A percentile compares a stretch with the other conserved stretches of the same genome.
Conservation (phyloP, 2,329 filamentous ascomycete species). For the Gremmenia infestans region DNA sequence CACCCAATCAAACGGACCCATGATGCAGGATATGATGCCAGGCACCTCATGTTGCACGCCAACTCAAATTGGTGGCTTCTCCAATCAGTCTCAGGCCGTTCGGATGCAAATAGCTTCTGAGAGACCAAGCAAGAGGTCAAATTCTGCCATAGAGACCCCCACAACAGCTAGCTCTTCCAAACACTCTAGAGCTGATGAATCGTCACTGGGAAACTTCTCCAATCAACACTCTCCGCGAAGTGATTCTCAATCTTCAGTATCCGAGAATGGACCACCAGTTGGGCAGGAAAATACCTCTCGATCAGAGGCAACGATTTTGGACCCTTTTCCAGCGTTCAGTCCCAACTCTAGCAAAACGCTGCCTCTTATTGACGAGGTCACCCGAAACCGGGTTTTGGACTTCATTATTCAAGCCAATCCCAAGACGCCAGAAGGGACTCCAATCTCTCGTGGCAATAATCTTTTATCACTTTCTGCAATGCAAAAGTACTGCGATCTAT, state of each 20-base stretch:
- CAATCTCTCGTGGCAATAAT: slow-evolving; percentile 44
- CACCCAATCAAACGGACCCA: neutral
- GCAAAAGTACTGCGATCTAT: slow-evolving; percentile 53
- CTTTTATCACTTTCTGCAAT: slow-evolving; percentile 46
- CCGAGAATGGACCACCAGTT: neutral
- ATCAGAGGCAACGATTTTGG: neutral
- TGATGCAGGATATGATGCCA: neutral
- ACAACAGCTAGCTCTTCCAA: neutral
- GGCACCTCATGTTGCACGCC: neutral
- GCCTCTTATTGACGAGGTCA: slow-evolving; percentile 36
- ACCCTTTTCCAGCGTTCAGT: slow-evolving; percentile 28
- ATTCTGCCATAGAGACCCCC: neutral
- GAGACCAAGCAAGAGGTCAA: neutral
- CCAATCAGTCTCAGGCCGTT: neutral
- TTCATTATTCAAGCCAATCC: slow-evolving; percentile 47
- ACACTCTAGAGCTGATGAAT: neutral
- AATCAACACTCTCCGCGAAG: neutral
- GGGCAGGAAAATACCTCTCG: neutral
- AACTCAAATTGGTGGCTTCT: neutral
- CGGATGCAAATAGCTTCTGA: neutral
- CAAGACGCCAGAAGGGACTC: slow-evolving; percentile 41
- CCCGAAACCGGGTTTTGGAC: slow-evolving; percentile 41
- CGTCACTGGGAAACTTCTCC: neutral
- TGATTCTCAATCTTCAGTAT: slow-evolving; percentile 5
- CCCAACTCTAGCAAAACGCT: slow-evolving; percentile 14